phyloP scores from a whole-genome alignment of 2,329 filamentous ascomycete genomes.

The Ascochyta clinopodiicola region DNA sequence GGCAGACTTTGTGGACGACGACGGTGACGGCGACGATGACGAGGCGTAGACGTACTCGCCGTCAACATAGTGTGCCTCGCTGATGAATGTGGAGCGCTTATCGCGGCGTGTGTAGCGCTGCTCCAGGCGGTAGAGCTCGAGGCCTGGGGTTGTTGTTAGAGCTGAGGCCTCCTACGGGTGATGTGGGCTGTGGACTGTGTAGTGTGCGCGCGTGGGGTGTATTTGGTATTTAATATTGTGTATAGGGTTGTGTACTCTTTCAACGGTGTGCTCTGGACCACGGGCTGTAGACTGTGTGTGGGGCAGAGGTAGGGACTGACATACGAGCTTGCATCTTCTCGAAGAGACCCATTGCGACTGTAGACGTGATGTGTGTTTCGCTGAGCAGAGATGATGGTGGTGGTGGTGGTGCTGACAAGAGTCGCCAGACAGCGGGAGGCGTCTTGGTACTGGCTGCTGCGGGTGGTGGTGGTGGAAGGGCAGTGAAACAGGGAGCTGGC shows the following conservation, averaged over 20 bases:
- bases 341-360: conserved; percentile 46
- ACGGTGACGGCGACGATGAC: conserved; percentile 35
- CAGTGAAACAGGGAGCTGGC: conserved; percentile 25
- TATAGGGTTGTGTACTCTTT: no score
- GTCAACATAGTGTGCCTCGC: conserved; percentile 89
- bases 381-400: background rate
- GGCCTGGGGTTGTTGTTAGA: conserved; percentile 52
- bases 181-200: background rate
- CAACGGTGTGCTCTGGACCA: no score
- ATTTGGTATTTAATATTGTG: background rate
- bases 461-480: conserved; percentile 4
- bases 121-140: conserved; percentile 94
- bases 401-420: conserved; percentile 8
- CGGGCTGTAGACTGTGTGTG: no score
- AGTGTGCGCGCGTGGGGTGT: background rate
- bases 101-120: conserved; percentile 92
- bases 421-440: conserved; percentile 16
- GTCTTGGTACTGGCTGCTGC: conserved; percentile 24
- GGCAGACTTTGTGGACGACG: conserved; percentile 37
- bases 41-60: conserved; percentile 85
- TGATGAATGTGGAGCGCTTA: conserved; percentile 86
- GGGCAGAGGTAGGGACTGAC: conserved; percentile 19
- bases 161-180: background rate
- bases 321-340: conserved; percentile 51
- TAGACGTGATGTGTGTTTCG: conserved; percentile 13